Conservation (phyloP, 2,329 filamentous ascomycete genomes). For the Epichloe elymi region DNA sequence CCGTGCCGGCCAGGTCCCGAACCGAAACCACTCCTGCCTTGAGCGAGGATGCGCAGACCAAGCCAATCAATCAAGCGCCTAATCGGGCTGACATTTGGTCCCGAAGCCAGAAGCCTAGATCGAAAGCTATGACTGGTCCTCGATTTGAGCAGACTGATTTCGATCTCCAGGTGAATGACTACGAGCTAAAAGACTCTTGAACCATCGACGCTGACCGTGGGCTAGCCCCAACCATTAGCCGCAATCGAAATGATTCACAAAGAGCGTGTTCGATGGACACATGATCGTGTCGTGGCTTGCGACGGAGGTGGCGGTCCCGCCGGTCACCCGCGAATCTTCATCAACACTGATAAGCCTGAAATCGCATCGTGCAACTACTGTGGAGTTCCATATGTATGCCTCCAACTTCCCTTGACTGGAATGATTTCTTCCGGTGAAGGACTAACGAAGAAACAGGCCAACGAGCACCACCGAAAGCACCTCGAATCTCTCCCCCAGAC, state of each 20-base stretch:
- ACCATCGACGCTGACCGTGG: slow-evolving; percentile 10
- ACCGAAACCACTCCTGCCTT: slow-evolving; percentile 29
- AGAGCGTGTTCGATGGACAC: slow-evolving; percentile 85
- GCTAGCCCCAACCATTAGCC: slow-evolving; percentile 71
- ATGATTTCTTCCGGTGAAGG: not conserved
- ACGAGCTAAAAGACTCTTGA: not conserved
- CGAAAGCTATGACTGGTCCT: slow-evolving; percentile 80
- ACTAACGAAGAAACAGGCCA: slow-evolving; percentile 44
- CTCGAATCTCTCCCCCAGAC: slow-evolving; percentile 76
- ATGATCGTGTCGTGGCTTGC: slow-evolving; percentile 69
- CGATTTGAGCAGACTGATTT: slow-evolving; percentile 97
- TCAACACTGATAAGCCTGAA: slow-evolving; percentile 96
- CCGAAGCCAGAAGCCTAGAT: slow-evolving; percentile 67
- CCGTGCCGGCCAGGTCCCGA: slow-evolving; percentile 24
- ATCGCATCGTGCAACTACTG: slow-evolving; percentile 88
- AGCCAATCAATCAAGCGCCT: slow-evolving; percentile 62
- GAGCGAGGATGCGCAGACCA: slow-evolving; percentile 27
- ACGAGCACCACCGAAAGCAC: slow-evolving; percentile 76
- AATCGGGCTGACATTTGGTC: slow-evolving; percentile 78
- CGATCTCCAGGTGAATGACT: slow-evolving; percentile 71
- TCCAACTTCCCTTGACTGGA: not conserved
- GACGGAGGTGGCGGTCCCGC: slow-evolving; percentile 84
- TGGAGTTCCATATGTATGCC: slow-evolving; percentile 76
- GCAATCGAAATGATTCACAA: slow-evolving; percentile 95
- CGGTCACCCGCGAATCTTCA: slow-evolving; percentile 88